A percentile compares a stretch with the other conserved stretches of the same genome.
Conservation (phyloP, 257 asterid genomes). For the Primulina eburnea region DNA sequence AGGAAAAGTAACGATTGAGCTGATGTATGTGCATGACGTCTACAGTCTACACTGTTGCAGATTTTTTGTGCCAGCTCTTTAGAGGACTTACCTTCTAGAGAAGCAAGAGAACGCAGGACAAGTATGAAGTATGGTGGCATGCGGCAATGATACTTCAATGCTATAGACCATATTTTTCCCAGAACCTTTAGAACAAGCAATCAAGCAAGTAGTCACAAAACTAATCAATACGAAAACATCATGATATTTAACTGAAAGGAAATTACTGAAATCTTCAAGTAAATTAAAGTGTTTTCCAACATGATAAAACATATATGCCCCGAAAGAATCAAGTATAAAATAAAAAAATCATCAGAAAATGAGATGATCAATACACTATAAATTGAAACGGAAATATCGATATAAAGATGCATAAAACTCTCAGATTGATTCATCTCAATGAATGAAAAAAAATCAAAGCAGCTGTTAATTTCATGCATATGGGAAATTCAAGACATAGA, state of each 20-base stretch:
- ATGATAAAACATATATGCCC: neutral
- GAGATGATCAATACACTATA: neutral
- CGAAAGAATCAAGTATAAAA: neutral
- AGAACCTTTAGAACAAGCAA: slow-evolving; percentile 49
- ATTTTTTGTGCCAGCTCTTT: neutral
- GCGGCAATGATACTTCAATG: slow-evolving; percentile 90
- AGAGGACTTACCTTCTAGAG: slow-evolving; percentile 73
- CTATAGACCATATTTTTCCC: slow-evolving; percentile 89
- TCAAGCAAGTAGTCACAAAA: slow-evolving; percentile 24
- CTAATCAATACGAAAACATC: neutral
- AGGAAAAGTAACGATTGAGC: neutral
- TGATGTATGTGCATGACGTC: neutral
- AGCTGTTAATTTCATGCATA: slow-evolving; percentile 7
- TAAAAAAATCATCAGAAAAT: neutral
- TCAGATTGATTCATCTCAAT: neutral
- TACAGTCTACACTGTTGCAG: neutral
- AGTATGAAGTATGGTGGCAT: slow-evolving; percentile 93
- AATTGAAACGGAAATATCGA: neutral
- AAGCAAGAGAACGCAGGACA: slow-evolving; percentile 89
- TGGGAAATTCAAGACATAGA: slow-evolving; percentile 4
- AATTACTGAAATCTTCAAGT: neutral
- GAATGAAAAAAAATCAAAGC: neutral
- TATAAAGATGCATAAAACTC: neutral
- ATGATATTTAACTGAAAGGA: neutral
- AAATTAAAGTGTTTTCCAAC: neutral